A percentile compares a stretch with the other conserved stretches of the same genome.
phyloP scores from a whole-genome alignment of 495 filamentous ascomycete species.

The Aspergillus bridgeri region DNA sequence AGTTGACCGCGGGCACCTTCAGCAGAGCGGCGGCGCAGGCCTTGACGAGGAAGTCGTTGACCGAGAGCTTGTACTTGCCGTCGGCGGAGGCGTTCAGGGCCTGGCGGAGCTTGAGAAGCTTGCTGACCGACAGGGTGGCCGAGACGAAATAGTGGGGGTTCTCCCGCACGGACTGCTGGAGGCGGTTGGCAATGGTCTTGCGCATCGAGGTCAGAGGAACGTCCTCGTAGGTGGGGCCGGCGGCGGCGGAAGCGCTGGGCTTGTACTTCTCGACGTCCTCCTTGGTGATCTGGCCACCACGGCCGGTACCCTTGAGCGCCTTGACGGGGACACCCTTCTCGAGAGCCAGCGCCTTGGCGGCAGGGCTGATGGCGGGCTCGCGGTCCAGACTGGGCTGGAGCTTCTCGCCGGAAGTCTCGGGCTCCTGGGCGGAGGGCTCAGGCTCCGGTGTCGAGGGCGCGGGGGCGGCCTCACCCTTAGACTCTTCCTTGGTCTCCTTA shows the following conservation, averaged over 20 bases:
- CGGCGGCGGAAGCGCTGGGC: slow-evolving; percentile 46
- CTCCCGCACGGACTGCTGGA: slow-evolving; percentile 82
- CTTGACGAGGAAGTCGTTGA: slow-evolving; percentile 99
- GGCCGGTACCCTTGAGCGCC: slow-evolving; percentile 82
- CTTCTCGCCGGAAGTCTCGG: slow-evolving; percentile 68
- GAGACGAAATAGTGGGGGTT: slow-evolving; percentile 99
- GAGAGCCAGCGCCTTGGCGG: slow-evolving; percentile 75
- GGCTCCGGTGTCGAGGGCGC: slow-evolving; percentile 58
- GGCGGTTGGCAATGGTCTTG: slow-evolving; percentile 91
- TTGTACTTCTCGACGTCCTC: slow-evolving; percentile 86
- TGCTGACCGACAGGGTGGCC: slow-evolving; percentile 78
- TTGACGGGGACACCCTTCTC: slow-evolving; percentile 81
- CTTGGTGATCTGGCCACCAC: slow-evolving; percentile 84
- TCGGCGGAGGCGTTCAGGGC: slow-evolving; percentile 85
- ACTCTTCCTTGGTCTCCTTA: slow-evolving; percentile 63
- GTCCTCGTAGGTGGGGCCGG: slow-evolving; percentile 74
- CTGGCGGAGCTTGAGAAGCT: slow-evolving; percentile 93
- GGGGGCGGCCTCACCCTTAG: slow-evolving; percentile 53
- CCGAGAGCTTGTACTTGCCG: slow-evolving; percentile 95
- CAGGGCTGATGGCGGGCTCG: slow-evolving; percentile 64
- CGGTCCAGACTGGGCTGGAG: slow-evolving; percentile 83
- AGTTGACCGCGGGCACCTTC: slow-evolving; percentile 95
- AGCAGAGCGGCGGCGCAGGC: slow-evolving; percentile 81
- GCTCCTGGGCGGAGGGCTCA: slow-evolving; percentile 61
- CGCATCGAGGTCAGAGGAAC: slow-evolving; percentile 87